Base-by-base conservation (phyloP, 257 asterid genomes). In the Jasminum sambac region DNA sequence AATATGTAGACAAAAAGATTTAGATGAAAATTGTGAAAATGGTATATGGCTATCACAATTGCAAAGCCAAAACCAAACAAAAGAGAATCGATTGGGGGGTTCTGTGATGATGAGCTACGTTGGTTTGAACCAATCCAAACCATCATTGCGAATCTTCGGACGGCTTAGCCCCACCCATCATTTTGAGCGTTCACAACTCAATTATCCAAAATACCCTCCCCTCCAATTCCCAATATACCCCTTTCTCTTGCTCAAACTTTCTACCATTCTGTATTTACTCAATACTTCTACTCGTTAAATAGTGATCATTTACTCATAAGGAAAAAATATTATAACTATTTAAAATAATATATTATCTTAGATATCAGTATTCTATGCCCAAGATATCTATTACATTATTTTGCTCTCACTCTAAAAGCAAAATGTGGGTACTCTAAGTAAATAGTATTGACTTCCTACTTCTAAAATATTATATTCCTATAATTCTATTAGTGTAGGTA, bases 61-160 rank as follows among this genome's bases (percentile, higher is more conserved):
- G 50, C 69, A 72, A 69, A 46, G 41, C 70, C 79, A 64, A 79
- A 82, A 78, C 68, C 73, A 76, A 82, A 83, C 83, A 81, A 86
- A 80, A 82, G 75, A 73, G 87, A 82, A 76, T 77, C 64, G 79
- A 58, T 38, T 63, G 61, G 17, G 38, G 63, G 42, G 67, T 68
- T 68, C 16, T 46, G 87, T 84, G 85, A 89, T 87, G 95, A 83
- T 83, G 92, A 86, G 82, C 81, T 78, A 50, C 81, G 74, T 88
- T 64, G 91, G 90, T 78, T 88, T 86, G 88, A 83, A 81, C 90
- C 88, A 87, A 87, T 87, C 93, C 88, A 87, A 78, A 79, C 83
- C 90, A 89, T 89, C 95, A 87, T 91, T 87, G 89, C 90, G 82
- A 84, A 87, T 90, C 88, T 88, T 80, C 72, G 86, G 84, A 81